phyloP scores from a whole-genome alignment of 1,284 basidiomycete species.

The Cryptococcus amylolentus region DNA sequence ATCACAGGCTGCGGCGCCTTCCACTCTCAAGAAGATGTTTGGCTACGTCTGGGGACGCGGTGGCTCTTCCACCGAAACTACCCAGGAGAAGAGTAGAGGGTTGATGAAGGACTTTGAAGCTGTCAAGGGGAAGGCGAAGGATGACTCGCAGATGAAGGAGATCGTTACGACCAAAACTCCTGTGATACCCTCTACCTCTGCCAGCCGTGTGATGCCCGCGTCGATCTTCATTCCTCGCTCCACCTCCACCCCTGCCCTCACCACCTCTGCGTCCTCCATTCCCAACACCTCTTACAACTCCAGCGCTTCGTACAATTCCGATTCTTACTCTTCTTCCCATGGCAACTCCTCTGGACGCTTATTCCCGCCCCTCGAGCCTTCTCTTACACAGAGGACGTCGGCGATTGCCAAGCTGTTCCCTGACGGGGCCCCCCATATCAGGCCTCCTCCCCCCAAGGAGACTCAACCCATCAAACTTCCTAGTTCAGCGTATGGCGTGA shows the following conservation, averaged over 20 bases:
- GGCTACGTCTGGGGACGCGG: conserved; percentile 17
- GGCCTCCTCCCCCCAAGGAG: not conserved
- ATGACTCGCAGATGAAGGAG: not conserved
- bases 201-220: not conserved
- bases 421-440: not conserved
- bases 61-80: not conserved
- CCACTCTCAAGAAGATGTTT: conserved; percentile 25
- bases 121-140: not conserved
- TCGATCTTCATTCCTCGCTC: not conserved
- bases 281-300: not conserved
- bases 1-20: conserved; percentile 10
- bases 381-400: conserved; percentile 24
- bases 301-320: not conserved
- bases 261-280: not conserved
- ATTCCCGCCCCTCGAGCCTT: conserved; percentile 27
- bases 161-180: not conserved
- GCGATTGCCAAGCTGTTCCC: conserved; percentile 31
- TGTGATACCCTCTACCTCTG: not conserved
- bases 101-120: conserved; percentile 5
- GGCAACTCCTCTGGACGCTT: conserved; percentile 4
- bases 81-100: not conserved
- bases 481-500: conserved; percentile 2
- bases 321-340: not conserved
- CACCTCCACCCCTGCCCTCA: not conserved
- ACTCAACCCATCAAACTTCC: not conserved